Evolutionary conservation across 2,329 filamentous ascomycete genomes (phyloP), one percentile per base, ranked within the genome.

Genomic region (Amylocarpus encephaloides): DNA sequence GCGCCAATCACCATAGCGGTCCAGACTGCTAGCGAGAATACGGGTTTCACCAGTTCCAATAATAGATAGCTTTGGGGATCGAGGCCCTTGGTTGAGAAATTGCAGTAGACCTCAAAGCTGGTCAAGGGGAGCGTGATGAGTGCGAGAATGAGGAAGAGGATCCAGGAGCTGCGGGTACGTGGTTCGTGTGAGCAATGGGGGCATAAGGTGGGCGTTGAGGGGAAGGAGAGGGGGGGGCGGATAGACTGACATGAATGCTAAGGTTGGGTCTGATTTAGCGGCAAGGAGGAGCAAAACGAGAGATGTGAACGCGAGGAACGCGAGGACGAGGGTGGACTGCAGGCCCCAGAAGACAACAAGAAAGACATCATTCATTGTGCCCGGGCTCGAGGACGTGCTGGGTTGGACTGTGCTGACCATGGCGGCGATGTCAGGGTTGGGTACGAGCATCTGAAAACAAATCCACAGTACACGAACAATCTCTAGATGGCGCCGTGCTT

Each of bases 211-310:
- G 19, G 39, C 2, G 19, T 9, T 7, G 22, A 19, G 39, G 39
- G 7, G 39, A 26, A 26, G 15, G 39, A 9, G 39, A 41, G 22
- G 39, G 39, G 39, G 19, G 16, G 19, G 22, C 6, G 39, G 39
- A 16, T 26, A 41, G 39, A 41, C 39, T 41, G 11, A 41, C 39
- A 41, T 41, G 15, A 41, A 41, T 41, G 39, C 39, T n/a, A 41
- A 41, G 39, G 15, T 41, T 41, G 39, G 39, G 39, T 41, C 39
- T 22, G n/a, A 18, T 19, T 41, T 41, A 16, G 39, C 39, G 39
- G 39, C 39, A 11, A 41, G 39, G 39, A 41, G 39, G 39, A 41
- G 39, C 39, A 41, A n/a, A 19, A 41, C 22, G 39, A 41, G 22
- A 7, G 39, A 19, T 41, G 39, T 41, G 15, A 41, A 41, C 22